Evolutionary conservation across 2,329 filamentous ascomycete species (phyloP).

Genomic region (Fusarium oligoseptatum): DNA sequence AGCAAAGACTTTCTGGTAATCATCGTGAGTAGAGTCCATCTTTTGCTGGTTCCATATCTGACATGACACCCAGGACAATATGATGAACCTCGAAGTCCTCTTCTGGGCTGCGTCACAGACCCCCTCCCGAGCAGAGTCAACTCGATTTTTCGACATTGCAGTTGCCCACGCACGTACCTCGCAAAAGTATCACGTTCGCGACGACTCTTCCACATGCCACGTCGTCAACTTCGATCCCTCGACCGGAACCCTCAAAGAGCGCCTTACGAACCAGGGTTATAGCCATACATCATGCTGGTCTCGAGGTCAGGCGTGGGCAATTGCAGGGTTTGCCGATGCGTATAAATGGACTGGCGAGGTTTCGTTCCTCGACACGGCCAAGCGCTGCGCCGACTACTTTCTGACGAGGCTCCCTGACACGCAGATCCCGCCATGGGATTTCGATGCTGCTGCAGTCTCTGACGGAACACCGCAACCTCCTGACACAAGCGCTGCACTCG

Average conservation of each 20-base stretch:
- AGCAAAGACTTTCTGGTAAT: constrained; percentile 56
- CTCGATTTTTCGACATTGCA: constrained; percentile 50
- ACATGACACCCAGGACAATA: constrained; percentile 48
- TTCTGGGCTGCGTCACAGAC: constrained; percentile 54
- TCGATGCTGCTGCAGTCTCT: constrained; percentile 32
- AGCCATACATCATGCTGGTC: constrained; percentile 60
- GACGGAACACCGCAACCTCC: constrained; percentile 39
- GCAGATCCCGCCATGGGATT: constrained; percentile 61
- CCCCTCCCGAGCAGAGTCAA: neutral
- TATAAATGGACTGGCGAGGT: constrained; percentile 60
- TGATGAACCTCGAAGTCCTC: constrained; percentile 59
- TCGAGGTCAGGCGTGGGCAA: constrained; percentile 63
- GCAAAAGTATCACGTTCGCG: constrained; percentile 55
- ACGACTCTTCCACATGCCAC: constrained; percentile 56
- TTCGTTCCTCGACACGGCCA: constrained; percentile 58
- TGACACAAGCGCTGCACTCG: constrained; percentile 55
- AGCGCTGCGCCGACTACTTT: constrained; percentile 61
- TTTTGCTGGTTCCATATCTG: neutral
- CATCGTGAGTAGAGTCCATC: constrained; percentile 49
- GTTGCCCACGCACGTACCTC: constrained; percentile 56
- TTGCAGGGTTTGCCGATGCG: constrained; percentile 61
- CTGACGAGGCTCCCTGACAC: constrained; percentile 45
- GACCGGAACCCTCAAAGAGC: constrained; percentile 54
- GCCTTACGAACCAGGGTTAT: constrained; percentile 63
- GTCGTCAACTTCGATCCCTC: constrained; percentile 61